These are phyloP conservation scores for Exophiala spinifera DNA, from an alignment of 2,329 filamentous ascomycete genomes.

Conservation along the genomic window DNA sequence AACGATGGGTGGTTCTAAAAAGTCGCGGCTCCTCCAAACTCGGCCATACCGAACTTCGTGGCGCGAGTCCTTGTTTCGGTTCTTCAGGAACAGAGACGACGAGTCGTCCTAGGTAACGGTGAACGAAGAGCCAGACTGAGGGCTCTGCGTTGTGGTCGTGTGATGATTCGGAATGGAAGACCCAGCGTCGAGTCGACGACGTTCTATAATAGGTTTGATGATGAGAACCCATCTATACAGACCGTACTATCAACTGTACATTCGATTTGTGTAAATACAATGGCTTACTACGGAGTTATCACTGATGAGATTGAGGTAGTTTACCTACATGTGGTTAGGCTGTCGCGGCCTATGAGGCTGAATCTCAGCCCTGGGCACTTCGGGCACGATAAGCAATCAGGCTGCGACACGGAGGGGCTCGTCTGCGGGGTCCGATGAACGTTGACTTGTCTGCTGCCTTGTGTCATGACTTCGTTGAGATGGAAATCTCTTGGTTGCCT, in stretches of 20 bases:
- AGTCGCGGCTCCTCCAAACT: background rate
- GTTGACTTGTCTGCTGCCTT: background rate
- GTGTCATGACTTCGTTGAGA: background rate
- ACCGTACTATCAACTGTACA: constrained; percentile 15
- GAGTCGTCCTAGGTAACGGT: background rate
- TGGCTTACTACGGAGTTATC: constrained; percentile 1
- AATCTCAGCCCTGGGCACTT: background rate
- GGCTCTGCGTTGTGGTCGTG: no score
- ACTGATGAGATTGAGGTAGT: background rate
- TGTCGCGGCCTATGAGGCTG: background rate
- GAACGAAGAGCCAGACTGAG: background rate
- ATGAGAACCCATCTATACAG: constrained; percentile 14
- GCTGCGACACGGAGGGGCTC: background rate
- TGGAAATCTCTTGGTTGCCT: background rate
- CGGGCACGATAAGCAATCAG: background rate
- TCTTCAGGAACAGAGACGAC: background rate
- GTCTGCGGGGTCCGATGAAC: background rate
- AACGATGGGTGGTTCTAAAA: constrained; percentile 9
- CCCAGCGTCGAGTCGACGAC: background rate
- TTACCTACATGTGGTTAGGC: background rate
- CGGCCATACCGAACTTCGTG: no score
- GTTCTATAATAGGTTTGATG: constrained; percentile 16
- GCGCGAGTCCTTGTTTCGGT: no score
- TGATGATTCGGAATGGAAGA: background rate
- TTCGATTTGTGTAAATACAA: constrained; percentile 19